phyloP scores from a whole-genome alignment of 179 eudicot genomes.

The Beta corolliflora region DNA sequence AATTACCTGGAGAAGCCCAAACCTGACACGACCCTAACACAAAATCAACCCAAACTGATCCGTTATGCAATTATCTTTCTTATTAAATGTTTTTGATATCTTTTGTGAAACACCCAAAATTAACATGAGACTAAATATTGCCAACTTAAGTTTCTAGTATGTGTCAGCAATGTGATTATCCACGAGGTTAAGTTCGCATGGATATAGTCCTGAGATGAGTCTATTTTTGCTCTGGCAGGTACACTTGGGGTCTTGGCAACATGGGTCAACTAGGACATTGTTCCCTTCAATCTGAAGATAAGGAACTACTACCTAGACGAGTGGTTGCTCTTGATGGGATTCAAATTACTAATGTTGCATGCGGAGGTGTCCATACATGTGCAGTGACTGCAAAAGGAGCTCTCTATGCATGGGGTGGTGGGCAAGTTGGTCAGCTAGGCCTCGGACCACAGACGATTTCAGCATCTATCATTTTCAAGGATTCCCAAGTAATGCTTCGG shows the following conservation, averaged over 20 bases:
- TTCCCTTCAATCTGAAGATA: slow-evolving; percentile 88
- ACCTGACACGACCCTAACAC: too few species aligned
- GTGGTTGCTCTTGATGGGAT: slow-evolving; percentile 82
- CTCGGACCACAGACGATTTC: slow-evolving; percentile 79
- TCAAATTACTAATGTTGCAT: slow-evolving; percentile 57
- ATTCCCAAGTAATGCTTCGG: slow-evolving; percentile 63
- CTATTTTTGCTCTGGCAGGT: slow-evolving; percentile 48
- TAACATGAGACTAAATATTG: too few species aligned
- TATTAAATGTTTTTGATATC: too few species aligned
- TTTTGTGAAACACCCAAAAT: too few species aligned
- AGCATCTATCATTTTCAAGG: slow-evolving; percentile 66
- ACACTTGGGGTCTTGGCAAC: slow-evolving; percentile 96
- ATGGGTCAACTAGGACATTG: slow-evolving; percentile 99
- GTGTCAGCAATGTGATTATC: slow-evolving; percentile 26
- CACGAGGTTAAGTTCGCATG: neutral
- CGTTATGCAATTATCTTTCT: too few species aligned
- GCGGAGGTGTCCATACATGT: slow-evolving; percentile 98
- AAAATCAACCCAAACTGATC: too few species aligned
- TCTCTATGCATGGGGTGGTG: slow-evolving; percentile 97
- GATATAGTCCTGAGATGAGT: slow-evolving; percentile 10
- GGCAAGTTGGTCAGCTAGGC: slow-evolving; percentile 93
- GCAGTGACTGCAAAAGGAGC: slow-evolving; percentile 85
- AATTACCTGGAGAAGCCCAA: too few species aligned
- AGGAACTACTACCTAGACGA: slow-evolving; percentile 85
- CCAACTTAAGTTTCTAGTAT: neutral